Percentiles rank a stretch among this genome's conserved stretches.
phyloP scores from a whole-genome alignment of 768 basidiomycete species.

The Amanita brunnescens region DNA sequence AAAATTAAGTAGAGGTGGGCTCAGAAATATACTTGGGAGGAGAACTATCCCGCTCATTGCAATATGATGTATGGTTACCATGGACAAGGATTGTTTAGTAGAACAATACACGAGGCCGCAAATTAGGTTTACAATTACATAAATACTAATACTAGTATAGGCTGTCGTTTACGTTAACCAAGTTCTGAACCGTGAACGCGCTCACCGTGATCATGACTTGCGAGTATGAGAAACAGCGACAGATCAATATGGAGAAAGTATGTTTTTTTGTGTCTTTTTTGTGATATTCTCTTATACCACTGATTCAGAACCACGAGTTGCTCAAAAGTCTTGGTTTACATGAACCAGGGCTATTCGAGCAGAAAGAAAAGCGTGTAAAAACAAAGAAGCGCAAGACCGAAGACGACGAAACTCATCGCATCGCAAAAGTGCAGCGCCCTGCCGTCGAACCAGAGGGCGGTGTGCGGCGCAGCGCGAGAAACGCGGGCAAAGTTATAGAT shows the following conservation, averaged over 20 bases:
- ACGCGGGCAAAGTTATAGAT: conserved; percentile 47
- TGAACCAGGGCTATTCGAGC: conserved; percentile 39
- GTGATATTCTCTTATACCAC: background rate
- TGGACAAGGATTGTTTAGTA: too few relatives aligned
- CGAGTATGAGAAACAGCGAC: conserved; percentile 26
- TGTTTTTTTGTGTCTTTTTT: background rate
- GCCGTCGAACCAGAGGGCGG: conserved; percentile 16
- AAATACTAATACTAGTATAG: too few relatives aligned
- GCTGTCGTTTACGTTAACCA: too few relatives aligned
- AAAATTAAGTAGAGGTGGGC: conserved; percentile 41
- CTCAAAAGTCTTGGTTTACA: conserved; percentile 37
- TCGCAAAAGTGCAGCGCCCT: conserved; percentile 22
- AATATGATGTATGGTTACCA: too few relatives aligned
- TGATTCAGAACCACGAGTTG: conserved; percentile 31
- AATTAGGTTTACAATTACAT: too few relatives aligned
- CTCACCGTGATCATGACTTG: conserved; percentile 14
- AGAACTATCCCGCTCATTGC: too few relatives aligned
- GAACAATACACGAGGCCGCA: too few relatives aligned
- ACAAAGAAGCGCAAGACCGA: conserved; percentile 33
- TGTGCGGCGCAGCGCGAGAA: conserved; percentile 60
- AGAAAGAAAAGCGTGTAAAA: conserved; percentile 30
- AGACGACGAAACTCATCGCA: conserved; percentile 10
- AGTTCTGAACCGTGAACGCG: too few relatives aligned
- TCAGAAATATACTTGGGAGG: background rate
- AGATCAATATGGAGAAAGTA: conserved; percentile 26